Conservation (phyloP, 768 basidiomycete genomes). For the Hypholoma sublateritium region DNA sequence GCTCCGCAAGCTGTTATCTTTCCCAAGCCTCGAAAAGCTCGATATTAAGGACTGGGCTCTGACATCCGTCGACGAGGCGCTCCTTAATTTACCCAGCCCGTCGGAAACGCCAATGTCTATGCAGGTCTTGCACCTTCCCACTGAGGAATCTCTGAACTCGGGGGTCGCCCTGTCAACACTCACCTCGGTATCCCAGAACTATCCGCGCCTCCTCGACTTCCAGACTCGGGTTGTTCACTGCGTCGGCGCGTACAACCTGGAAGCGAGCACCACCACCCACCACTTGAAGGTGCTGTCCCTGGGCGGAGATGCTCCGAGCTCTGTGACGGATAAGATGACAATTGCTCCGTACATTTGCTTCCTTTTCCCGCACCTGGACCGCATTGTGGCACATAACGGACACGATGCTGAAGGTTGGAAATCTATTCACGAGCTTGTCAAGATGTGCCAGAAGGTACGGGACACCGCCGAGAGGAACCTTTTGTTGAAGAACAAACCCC, state of each 20-base stretch:
- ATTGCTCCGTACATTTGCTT: not conserved
- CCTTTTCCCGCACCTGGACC: not conserved
- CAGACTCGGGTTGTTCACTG: too few species aligned
- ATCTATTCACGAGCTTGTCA: not conserved
- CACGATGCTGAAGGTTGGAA: not conserved
- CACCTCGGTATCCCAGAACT: not conserved
- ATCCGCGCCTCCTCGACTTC: not conserved
- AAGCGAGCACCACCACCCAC: not conserved
- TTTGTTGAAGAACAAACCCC: too few species aligned
- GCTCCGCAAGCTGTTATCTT: too few species aligned
- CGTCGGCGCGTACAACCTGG: not conserved
- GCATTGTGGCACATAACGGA: not conserved
- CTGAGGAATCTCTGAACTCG: not conserved
- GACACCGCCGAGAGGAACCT: not conserved
- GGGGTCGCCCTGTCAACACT: not conserved
- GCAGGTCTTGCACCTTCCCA: not conserved
- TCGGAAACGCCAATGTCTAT: not conserved
- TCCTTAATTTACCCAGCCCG: too few species aligned
- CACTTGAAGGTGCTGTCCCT: too few species aligned
- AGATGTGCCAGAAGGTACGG: not conserved
- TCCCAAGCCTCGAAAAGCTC: too few species aligned
- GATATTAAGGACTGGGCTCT: too few species aligned
- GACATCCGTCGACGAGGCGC: too few species aligned
- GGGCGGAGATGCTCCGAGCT: not conserved
- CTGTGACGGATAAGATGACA: not conserved